Evolutionary conservation across 257 asterid genomes (phyloP), one percentile per base, ranked within the genome.

Genomic region (Pogostemon cablin): DNA sequence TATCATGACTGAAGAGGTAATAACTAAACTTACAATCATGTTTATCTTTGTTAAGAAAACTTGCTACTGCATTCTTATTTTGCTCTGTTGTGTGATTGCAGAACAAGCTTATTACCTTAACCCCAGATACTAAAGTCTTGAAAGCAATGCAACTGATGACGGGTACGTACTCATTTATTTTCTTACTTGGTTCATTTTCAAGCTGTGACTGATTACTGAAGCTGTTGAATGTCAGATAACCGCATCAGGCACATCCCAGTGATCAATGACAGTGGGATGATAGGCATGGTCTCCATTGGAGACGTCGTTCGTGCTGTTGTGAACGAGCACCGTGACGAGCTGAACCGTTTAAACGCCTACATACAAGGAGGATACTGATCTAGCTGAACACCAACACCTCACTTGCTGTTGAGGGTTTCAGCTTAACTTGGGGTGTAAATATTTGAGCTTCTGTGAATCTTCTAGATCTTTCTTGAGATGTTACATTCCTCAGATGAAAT

Each of bases 1-100:
- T 83, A 91, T 93, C 62, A 93, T 93, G 98, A 93, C 98, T 1
- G 98, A 93, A 80, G 99, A 93, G 97, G 97, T 93, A 87, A 53
- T 2, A 20, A 17, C 7, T 20, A 54, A 6, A 4, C 8, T 1
- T 2, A 6, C 2, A 42, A 42, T 42, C 47, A 44, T 6, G 49
- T 44, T 44, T 25, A 1, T 25, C 32, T 25, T 25, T 25, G 32
- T 25, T 25, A 1, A 25, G 32, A 1, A 25, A 25, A 25, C 32
- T 25, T 25, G 32, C 32, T 25, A 1, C 32, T 25, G 32, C 32
- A 25, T 25, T 25, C 32, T 25, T 38, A 2, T 12, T n/a, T 3
- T 50, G 17, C 11, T 25, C 32, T 25, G 32, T 25, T 25, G 32
- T 2, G 25, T 73, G 58, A 68, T 74, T 83, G 83, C 97, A 92